Percentiles rank a stretch among this genome's conserved stretches.
These are phyloP conservation scores for Dothistroma pini DNA, from an alignment of 2,329 filamentous ascomycete species.

Conservation along the genomic window DNA sequence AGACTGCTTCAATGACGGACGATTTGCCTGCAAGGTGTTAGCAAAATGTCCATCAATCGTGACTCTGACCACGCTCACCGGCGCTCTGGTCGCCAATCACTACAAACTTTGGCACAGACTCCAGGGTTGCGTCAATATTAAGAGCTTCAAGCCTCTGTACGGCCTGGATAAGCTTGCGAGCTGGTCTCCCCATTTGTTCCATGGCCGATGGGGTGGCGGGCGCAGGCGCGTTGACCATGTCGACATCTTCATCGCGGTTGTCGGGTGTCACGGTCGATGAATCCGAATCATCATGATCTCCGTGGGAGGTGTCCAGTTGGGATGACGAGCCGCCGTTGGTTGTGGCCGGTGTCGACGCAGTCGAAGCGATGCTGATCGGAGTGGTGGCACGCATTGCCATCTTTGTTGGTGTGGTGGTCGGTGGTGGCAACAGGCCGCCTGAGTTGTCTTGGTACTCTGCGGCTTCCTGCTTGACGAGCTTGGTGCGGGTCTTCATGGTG, in stretches of 20 bases:
- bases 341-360: neutral
- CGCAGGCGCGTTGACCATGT: neutral
- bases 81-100: slow-evolving; percentile 82
- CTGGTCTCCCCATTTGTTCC: slow-evolving; percentile 56
- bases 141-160: slow-evolving; percentile 67
- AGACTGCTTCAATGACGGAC: slow-evolving; percentile 42
- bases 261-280: neutral
- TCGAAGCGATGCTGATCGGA: neutral
- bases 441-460: neutral
- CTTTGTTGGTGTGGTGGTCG: neutral
- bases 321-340: neutral
- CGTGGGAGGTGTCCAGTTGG: neutral
- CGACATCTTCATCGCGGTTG: neutral
- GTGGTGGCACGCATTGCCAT: neutral
- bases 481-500: neutral
- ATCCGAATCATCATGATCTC: neutral
- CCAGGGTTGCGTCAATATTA: slow-evolving; percentile 64
- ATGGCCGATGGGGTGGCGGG: slow-evolving; percentile 24
- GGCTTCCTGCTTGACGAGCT: neutral
- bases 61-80: slow-evolving; percentile 66
- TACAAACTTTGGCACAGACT: slow-evolving; percentile 73
- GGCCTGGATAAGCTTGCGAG: slow-evolving; percentile 63
- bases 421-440: neutral
- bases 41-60: neutral
- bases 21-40: slow-evolving; percentile 2